These are phyloP conservation scores for Stephanodiscus minutulus DNA, from an alignment of 108 stramenopile species.

Conservation along the genomic window DNA sequence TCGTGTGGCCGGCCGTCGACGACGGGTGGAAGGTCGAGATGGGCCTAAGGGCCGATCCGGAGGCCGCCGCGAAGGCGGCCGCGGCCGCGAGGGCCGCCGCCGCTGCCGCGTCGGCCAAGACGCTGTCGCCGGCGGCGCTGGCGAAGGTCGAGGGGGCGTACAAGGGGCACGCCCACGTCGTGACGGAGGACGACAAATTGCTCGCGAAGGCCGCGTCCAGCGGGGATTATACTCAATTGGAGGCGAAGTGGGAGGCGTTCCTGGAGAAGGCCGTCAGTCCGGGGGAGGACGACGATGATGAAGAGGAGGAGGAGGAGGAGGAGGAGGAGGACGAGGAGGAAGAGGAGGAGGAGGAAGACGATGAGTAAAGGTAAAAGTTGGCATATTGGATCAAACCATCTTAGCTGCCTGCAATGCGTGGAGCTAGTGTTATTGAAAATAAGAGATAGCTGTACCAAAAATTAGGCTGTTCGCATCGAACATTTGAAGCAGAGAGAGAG, in stretches of 20 bases:
- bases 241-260: slow-evolving; percentile 51
- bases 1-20: slow-evolving; percentile 61
- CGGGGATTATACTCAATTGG: slow-evolving; percentile 49
- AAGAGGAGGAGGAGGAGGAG: slow-evolving; percentile 33
- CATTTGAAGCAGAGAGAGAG: too few relatives aligned
- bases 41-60: slow-evolving; percentile 49
- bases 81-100: slow-evolving; percentile 13
- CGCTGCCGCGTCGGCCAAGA: neutral
- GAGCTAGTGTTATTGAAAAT: too few relatives aligned
- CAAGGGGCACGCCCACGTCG: slow-evolving; percentile 27
- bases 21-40: slow-evolving; percentile 52
- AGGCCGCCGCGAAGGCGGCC: slow-evolving; percentile 38
- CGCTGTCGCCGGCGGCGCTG: slow-evolving; percentile 15
- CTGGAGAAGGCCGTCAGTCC: slow-evolving; percentile 38
- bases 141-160: slow-evolving; percentile 35
- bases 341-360: slow-evolving; percentile 35
- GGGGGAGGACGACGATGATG: slow-evolving; percentile 51
- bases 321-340: slow-evolving; percentile 32
- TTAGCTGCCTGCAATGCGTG: too few relatives aligned
- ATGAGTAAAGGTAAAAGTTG: slow-evolving; percentile 2
- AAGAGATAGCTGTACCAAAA: too few relatives aligned
- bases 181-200: slow-evolving; percentile 43
- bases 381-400: neutral
- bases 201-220: slow-evolving; percentile 33
- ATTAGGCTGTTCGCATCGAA: too few relatives aligned